phyloP scores from a whole-genome alignment of 129 eudicot genomes.

The Smallanthus sonchifolius region DNA sequence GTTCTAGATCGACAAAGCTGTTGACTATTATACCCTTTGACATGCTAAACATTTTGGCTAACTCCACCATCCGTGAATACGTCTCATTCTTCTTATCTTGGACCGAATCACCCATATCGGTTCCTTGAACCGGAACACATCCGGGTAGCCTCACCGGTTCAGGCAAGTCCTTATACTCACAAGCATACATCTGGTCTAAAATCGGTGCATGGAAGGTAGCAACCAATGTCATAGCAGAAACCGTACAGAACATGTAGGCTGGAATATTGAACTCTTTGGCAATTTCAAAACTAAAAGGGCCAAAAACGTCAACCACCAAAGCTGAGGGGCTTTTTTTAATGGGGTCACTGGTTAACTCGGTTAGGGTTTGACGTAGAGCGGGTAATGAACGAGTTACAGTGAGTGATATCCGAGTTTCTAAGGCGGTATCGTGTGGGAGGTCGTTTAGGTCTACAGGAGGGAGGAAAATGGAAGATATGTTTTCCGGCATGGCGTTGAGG shows the following conservation, averaged over 20 bases:
- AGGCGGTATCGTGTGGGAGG: slow-evolving; percentile 12
- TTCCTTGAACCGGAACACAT: slow-evolving; percentile 42
- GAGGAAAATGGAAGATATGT: slow-evolving; percentile 26
- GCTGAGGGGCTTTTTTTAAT: slow-evolving; percentile 4
- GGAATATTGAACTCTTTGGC: slow-evolving; percentile 28
- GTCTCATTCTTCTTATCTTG: slow-evolving; percentile 36
- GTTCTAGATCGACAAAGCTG: slow-evolving; percentile 39
- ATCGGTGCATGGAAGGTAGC: slow-evolving; percentile 13
- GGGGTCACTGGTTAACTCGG: slow-evolving; percentile 3
- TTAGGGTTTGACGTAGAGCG: slow-evolving; percentile 22
- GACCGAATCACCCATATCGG: slow-evolving; percentile 33
- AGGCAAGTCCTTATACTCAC: slow-evolving; percentile 36
- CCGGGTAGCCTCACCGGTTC: slow-evolving; percentile 43
- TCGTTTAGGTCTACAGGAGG: slow-evolving; percentile 37
- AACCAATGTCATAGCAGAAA: slow-evolving; percentile 35
- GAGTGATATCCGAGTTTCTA: slow-evolving; percentile 33
- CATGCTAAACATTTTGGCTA: slow-evolving; percentile 20
- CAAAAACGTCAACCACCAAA: slow-evolving; percentile 40
- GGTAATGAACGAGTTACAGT: slow-evolving; percentile 35
- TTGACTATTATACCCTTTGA: slow-evolving; percentile 42
- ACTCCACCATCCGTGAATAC: slow-evolving; percentile 11
- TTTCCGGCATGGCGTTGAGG: slow-evolving; percentile 28
- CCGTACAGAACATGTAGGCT: slow-evolving; percentile 26
- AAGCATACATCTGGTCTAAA: slow-evolving; percentile 25
- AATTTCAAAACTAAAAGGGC: slow-evolving; percentile 36